Conservation (phyloP, 176 grass and related monocot species). For the Phragmites australis region DNA sequence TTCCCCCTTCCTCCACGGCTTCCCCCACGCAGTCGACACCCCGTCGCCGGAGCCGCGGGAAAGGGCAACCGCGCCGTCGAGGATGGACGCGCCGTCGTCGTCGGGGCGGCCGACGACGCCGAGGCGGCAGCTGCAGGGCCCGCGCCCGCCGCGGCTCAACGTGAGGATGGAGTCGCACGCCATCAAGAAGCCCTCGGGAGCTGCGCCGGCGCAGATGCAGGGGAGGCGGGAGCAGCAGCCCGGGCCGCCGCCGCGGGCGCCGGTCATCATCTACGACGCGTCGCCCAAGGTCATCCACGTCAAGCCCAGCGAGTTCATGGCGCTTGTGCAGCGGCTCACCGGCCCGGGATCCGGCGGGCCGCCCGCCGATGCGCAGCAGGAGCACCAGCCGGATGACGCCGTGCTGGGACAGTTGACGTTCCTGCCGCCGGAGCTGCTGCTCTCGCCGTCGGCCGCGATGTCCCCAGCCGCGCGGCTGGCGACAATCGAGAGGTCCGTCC, state of each 20-base stretch:
- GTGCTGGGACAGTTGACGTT: not conserved
- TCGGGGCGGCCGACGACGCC: constrained; percentile 43
- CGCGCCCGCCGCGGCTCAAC: constrained; percentile 66
- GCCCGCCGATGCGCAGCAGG: not conserved
- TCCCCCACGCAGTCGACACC: constrained; percentile 18
- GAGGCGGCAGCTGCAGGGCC: constrained; percentile 71
- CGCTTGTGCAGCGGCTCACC: constrained; percentile 84
- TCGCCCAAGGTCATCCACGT: constrained; percentile 93
- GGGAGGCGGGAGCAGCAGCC: not conserved
- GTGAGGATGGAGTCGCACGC: constrained; percentile 74
- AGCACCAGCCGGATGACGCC: not conserved
- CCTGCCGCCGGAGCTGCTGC: constrained; percentile 45
- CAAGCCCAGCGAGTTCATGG: constrained; percentile 88
- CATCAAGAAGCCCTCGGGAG: constrained; percentile 64
- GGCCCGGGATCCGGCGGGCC: constrained; percentile 38
- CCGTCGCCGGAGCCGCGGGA: not conserved
- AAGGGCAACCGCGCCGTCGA: not conserved
- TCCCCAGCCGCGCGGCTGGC: constrained; percentile 88
- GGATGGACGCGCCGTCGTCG: constrained; percentile 46
- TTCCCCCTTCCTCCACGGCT: constrained; percentile 24
- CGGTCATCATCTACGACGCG: constrained; percentile 95
- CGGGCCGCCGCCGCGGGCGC: constrained; percentile 6
- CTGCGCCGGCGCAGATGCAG: not conserved
- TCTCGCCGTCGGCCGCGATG: constrained; percentile 56
- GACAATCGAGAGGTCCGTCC: constrained; percentile 65